Conservation (phyloP, 129 eudicot genomes). For the Arctium lappa region DNA sequence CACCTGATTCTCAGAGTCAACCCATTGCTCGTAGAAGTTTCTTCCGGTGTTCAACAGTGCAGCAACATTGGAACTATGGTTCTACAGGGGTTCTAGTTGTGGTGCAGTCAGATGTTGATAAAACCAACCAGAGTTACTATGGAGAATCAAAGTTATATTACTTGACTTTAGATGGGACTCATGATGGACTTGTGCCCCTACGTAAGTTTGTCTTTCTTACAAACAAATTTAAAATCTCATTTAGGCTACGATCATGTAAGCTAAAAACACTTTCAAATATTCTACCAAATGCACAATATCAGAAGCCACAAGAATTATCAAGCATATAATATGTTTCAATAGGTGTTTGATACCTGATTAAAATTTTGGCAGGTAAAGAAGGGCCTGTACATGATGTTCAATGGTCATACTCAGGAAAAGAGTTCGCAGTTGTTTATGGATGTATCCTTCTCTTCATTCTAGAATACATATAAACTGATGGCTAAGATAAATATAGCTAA, state of each 20-base stretch:
- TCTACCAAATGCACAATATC: neutral
- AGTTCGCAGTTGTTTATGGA: conserved; percentile 96
- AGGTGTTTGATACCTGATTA: conserved; percentile 10
- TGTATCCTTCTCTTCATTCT: conserved; percentile 61
- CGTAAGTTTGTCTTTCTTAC: conserved; percentile 43
- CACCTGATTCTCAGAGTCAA: conserved; percentile 53
- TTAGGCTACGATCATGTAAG: conserved; percentile 5
- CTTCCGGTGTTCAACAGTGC: conserved; percentile 90
- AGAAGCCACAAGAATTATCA: neutral
- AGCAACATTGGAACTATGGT: conserved; percentile 78
- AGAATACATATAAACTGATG: neutral
- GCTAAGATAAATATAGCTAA: conserved; percentile 1
- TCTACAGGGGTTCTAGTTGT: conserved; percentile 87
- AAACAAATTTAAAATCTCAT: neutral
- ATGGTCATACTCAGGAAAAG: conserved; percentile 88
- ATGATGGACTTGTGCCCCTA: conserved; percentile 88
- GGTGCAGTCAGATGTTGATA: conserved; percentile 93
- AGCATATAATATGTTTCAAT: conserved; percentile 1
- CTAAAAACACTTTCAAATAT: neutral
- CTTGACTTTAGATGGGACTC: conserved; percentile 83
- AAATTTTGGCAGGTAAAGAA: conserved; percentile 67
- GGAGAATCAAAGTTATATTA: conserved; percentile 88
- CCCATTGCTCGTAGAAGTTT: conserved; percentile 78
- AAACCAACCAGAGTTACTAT: conserved; percentile 98
- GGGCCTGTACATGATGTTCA: conserved; percentile 99